phyloP scores from a whole-genome alignment of 148 eudicot genomes.

The Rhododendron griersonianum region DNA sequence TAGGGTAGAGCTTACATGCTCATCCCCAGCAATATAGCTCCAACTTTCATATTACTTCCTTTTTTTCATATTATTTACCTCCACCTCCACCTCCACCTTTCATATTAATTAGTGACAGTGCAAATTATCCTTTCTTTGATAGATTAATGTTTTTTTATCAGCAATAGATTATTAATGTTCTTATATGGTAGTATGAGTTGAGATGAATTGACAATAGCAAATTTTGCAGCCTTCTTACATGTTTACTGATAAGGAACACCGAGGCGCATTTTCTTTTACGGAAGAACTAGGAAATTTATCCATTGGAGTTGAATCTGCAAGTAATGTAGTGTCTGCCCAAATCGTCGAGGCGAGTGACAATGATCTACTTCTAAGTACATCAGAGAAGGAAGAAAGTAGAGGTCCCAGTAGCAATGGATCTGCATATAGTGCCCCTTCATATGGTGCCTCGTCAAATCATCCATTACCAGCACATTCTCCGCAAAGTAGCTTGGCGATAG shows the following conservation, averaged over 20 bases:
- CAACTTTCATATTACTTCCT: neutral
- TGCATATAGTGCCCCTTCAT: slow-evolving; percentile 65
- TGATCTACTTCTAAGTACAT: slow-evolving; percentile 72
- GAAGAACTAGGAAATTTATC: slow-evolving; percentile 76
- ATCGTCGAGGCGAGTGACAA: slow-evolving; percentile 86
- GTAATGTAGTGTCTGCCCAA: slow-evolving; percentile 48
- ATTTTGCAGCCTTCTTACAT: slow-evolving; percentile 93
- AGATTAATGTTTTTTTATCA: neutral
- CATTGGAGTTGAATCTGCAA: slow-evolving; percentile 53
- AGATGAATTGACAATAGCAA: neutral
- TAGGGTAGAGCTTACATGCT: neutral
- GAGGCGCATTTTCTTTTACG: slow-evolving; percentile 92
- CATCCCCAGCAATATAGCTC: neutral
- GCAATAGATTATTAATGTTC: neutral
- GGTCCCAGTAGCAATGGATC: slow-evolving; percentile 53
- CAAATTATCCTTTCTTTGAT: neutral
- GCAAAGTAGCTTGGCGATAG: slow-evolving; percentile 70
- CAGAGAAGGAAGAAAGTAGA: slow-evolving; percentile 69
- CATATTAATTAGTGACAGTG: neutral
- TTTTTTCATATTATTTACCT: too few species aligned
- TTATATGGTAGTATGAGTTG: neutral
- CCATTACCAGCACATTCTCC: slow-evolving; percentile 26
- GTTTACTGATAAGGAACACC: slow-evolving; percentile 96
- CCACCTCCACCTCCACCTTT: too few species aligned
- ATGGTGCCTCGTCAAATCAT: slow-evolving; percentile 40